A percentile compares a stretch with the other conserved stretches of the same genome.
Evolutionary conservation across 2,329 filamentous ascomycete species (phyloP).

Genomic region (Septoria linicola): DNA sequence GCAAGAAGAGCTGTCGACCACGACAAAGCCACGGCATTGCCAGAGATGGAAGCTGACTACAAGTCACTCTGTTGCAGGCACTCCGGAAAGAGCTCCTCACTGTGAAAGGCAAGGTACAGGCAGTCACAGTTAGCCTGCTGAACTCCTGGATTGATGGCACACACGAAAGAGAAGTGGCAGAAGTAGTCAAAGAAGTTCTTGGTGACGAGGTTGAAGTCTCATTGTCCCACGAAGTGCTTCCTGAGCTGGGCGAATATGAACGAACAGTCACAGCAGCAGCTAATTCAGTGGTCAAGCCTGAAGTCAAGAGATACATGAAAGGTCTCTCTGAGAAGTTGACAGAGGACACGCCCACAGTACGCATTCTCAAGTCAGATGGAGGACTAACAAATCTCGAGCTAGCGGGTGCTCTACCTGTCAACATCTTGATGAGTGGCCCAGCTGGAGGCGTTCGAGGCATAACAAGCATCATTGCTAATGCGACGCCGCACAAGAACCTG

Average conservation of each 20-base stretch:
- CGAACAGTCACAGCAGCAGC: slow-evolving; percentile 30
- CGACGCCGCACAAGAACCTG: slow-evolving; percentile 31
- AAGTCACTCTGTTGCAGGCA: not conserved
- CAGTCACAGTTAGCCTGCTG: slow-evolving; percentile 31
- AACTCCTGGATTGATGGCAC: slow-evolving; percentile 32
- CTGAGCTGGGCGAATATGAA: slow-evolving; percentile 34
- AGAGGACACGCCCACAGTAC: slow-evolving; percentile 27
- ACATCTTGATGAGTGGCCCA: slow-evolving; percentile 33
- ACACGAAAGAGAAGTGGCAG: slow-evolving; percentile 29
- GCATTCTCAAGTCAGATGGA: slow-evolving; percentile 32
- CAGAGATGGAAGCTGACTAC: not conserved
- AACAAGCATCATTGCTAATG: slow-evolving; percentile 32
- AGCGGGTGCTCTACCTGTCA: slow-evolving; percentile 29
- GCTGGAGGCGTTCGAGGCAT: slow-evolving; percentile 31
- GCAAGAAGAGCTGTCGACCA: not conserved
- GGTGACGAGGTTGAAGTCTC: slow-evolving; percentile 30
- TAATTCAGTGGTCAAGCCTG: slow-evolving; percentile 32
- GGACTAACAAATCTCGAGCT: slow-evolving; percentile 30
- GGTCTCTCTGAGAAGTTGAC: slow-evolving; percentile 30
- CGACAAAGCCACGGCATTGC: not conserved
- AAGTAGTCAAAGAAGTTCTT: slow-evolving; percentile 30
- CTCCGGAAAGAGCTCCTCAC: slow-evolving; percentile 28
- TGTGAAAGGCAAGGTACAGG: slow-evolving; percentile 32
- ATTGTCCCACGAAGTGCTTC: slow-evolving; percentile 29
- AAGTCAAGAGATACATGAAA: slow-evolving; percentile 31